Conservation (phyloP, 176 grass and related monocot genomes). For the Rhynchospora pubera region DNA sequence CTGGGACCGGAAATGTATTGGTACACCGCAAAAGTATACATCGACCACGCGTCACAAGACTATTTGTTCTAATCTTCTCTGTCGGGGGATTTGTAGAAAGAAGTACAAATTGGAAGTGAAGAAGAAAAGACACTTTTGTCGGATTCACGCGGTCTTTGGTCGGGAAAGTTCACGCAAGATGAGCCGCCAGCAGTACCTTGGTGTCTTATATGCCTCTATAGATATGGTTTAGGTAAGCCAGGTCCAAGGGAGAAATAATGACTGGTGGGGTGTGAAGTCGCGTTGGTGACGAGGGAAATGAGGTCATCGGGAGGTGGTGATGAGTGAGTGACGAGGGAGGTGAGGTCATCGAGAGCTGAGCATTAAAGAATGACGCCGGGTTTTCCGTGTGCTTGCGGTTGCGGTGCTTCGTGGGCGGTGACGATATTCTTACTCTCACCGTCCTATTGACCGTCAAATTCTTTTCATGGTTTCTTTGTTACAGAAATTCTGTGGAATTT, state of each 20-base stretch:
- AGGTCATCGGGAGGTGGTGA: slow-evolving; percentile 32
- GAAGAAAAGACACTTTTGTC: neutral
- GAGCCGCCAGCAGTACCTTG: neutral
- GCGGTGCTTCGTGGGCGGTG: neutral
- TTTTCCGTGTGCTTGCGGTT: neutral
- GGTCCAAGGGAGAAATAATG: neutral
- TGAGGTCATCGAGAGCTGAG: slow-evolving; percentile 22
- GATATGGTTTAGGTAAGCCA: neutral
- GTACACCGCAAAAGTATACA: neutral
- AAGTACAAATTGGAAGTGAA: neutral
- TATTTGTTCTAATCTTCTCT: neutral
- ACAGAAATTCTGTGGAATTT: neutral
- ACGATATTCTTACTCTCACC: slow-evolving; percentile 7
- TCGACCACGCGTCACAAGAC: neutral
- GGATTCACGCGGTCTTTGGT: neutral
- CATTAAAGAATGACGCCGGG: neutral
- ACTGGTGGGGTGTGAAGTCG: slow-evolving; percentile 40
- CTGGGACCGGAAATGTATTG: neutral
- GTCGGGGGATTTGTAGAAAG: neutral
- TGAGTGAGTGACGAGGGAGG: slow-evolving; percentile 35
- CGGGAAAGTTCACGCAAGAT: neutral
- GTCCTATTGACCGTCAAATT: neutral
- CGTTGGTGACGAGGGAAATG: slow-evolving; percentile 35
- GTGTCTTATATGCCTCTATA: neutral
- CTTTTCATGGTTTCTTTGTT: neutral